Evolutionary conservation across 2,329 filamentous ascomycete genomes (phyloP).

Genomic region (Cyanodermella asteris): DNA sequence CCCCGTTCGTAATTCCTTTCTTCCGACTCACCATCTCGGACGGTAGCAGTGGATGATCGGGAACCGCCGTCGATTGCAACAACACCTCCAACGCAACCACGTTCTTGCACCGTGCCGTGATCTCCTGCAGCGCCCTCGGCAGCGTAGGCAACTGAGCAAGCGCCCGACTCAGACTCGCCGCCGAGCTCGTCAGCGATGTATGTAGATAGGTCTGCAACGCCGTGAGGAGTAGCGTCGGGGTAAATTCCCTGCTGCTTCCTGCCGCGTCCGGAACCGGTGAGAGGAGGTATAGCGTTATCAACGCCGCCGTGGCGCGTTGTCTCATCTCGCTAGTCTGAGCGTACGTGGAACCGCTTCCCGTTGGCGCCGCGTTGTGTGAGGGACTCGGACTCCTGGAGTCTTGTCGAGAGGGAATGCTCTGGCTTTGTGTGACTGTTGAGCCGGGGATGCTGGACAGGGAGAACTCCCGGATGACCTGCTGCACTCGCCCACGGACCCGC

Average conservation of each 20-base stretch:
- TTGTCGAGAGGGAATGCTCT: slow-evolving; percentile 36
- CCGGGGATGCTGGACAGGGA: slow-evolving; percentile 38
- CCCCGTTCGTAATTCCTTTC: slow-evolving; percentile 8
- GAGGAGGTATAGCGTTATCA: slow-evolving; percentile 59
- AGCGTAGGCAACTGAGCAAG: slow-evolving; percentile 61
- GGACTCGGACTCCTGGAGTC: slow-evolving; percentile 25
- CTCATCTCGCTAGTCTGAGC: slow-evolving; percentile 52
- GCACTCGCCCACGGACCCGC: slow-evolving; percentile 47
- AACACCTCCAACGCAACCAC: slow-evolving; percentile 71
- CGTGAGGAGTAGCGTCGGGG: slow-evolving; percentile 50
- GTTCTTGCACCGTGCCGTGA: slow-evolving; percentile 71
- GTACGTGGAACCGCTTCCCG: too few relatives aligned
- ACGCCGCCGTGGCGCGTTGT: slow-evolving; percentile 48
- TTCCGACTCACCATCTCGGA: slow-evolving; percentile 15
- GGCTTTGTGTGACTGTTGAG: slow-evolving; percentile 18
- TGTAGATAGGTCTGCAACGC: slow-evolving; percentile 66
- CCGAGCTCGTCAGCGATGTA: slow-evolving; percentile 55
- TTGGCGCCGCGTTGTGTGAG: slow-evolving; percentile 30
- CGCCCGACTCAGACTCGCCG: slow-evolving; percentile 51
- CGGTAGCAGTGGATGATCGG: slow-evolving; percentile 42
- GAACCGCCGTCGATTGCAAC: slow-evolving; percentile 45
- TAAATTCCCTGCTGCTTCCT: too few relatives aligned
- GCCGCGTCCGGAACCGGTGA: slow-evolving; percentile 39
- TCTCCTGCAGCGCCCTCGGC: slow-evolving; percentile 60
- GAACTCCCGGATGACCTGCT: slow-evolving; percentile 68